Conservation (phyloP, 495 filamentous ascomycete species). For the Entonaema liquescens region DNA sequence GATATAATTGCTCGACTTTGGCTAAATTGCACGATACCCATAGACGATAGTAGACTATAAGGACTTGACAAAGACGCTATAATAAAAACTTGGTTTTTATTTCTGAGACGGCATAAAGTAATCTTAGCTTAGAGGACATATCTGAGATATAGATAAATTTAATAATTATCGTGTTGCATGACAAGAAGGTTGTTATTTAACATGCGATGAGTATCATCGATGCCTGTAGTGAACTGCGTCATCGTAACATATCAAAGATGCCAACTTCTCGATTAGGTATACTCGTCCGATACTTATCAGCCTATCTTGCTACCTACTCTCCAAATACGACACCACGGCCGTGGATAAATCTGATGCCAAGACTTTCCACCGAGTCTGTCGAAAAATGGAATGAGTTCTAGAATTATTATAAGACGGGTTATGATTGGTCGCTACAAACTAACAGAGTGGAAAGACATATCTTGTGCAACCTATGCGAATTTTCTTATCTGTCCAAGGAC, state of each 20-base stretch:
- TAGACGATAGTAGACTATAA: background rate
- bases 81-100: background rate
- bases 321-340: background rate
- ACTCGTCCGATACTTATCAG: background rate
- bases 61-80: background rate
- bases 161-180: background rate
- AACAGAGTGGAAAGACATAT: background rate
- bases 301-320: slow-evolving; percentile 12
- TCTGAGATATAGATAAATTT: background rate
- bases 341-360: slow-evolving; percentile 33
- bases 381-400: slow-evolving; percentile 30
- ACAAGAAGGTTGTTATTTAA: slow-evolving; percentile 12
- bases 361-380: slow-evolving; percentile 15
- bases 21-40: slow-evolving; percentile 7
- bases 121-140: background rate
- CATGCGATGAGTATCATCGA: slow-evolving; percentile 13
- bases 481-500: background rate
- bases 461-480: background rate
- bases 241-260: slow-evolving; percentile 7
- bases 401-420: background rate
- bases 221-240: slow-evolving; percentile 13
- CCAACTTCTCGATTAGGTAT: slow-evolving; percentile 30
- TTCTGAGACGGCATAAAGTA: background rate
- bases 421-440: slow-evolving; percentile 12
- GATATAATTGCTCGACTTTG: slow-evolving; percentile 10